A percentile compares a stretch with the other conserved stretches of the same genome.
phyloP scores from a whole-genome alignment of 345 rosid species.

The Brassica juncea region DNA sequence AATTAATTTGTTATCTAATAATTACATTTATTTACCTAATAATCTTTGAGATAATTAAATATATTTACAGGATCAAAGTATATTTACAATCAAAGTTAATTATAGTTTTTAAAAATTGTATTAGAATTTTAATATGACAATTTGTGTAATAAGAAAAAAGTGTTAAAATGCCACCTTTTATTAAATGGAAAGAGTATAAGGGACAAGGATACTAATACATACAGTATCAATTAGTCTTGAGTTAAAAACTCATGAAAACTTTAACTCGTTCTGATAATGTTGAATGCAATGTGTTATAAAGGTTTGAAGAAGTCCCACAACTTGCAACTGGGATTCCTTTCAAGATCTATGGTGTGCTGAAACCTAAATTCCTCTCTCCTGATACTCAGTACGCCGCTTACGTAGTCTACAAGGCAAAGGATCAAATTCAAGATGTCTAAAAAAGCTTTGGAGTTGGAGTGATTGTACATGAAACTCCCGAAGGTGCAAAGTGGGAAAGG shows the following conservation, averaged over 20 bases:
- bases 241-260: neutral
- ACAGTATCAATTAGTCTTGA: neutral
- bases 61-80: too few species aligned
- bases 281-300: neutral
- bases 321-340: neutral
- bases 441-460: neutral
- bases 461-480: neutral
- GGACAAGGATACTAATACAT: neutral
- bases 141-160: too few species aligned
- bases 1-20: too few species aligned
- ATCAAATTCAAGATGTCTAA: neutral
- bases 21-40: too few species aligned
- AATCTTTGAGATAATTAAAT: too few species aligned
- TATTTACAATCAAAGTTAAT: too few species aligned
- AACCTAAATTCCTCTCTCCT: neutral
- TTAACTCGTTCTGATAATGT: neutral
- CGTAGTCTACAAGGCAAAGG: neutral
- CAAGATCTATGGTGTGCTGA: neutral
- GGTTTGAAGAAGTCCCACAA: neutral
- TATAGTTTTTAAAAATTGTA: too few species aligned
- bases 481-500: neutral
- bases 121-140: too few species aligned
- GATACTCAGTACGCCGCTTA: conserved; percentile 1
- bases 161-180: too few species aligned
- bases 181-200: neutral